Percentiles rank a stretch among this genome's conserved stretches.
Evolutionary conservation across 768 basidiomycete genomes (phyloP).

Genomic region (Solioccasus polychromus): DNA sequence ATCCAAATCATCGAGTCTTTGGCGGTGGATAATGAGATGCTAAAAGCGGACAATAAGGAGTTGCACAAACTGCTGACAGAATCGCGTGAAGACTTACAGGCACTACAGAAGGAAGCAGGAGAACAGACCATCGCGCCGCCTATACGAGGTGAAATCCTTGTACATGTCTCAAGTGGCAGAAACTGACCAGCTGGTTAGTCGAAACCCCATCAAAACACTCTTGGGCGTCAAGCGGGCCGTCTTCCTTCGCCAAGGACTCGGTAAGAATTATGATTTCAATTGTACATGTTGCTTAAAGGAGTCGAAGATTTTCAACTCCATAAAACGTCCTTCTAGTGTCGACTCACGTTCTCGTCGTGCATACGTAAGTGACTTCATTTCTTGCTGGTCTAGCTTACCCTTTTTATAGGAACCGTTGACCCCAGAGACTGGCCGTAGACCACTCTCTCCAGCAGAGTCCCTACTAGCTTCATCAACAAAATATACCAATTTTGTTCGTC

Average conservation of each 20-base stretch:
- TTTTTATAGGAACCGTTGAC: conserved; percentile 41
- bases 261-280: conserved; percentile 35
- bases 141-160: conserved; percentile 38
- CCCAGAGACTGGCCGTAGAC: conserved; percentile 41
- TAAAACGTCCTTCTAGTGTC: conserved; percentile 34
- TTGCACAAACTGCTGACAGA: conserved; percentile 71
- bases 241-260: conserved; percentile 42
- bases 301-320: conserved; percentile 22
- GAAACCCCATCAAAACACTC: conserved; percentile 38
- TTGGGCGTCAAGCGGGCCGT: conserved; percentile 43
- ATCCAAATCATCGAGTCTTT: conserved; percentile 76
- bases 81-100: conserved; percentile 71
- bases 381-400: conserved; percentile 8
- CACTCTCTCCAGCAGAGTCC: conserved; percentile 42
- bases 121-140: conserved; percentile 57
- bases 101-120: conserved; percentile 70
- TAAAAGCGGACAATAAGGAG: conserved; percentile 81
- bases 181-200: conserved; percentile 22
- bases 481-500: conserved; percentile 24
- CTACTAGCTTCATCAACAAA: conserved; percentile 24
- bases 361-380: conserved; percentile 31
- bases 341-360: conserved; percentile 30
- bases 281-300: conserved; percentile 25
- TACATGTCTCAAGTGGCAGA: not conserved
- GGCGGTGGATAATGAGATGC: conserved; percentile 78